phyloP scores from a whole-genome alignment of 495 filamentous ascomycete species.

The Penicillium waksmanii region DNA sequence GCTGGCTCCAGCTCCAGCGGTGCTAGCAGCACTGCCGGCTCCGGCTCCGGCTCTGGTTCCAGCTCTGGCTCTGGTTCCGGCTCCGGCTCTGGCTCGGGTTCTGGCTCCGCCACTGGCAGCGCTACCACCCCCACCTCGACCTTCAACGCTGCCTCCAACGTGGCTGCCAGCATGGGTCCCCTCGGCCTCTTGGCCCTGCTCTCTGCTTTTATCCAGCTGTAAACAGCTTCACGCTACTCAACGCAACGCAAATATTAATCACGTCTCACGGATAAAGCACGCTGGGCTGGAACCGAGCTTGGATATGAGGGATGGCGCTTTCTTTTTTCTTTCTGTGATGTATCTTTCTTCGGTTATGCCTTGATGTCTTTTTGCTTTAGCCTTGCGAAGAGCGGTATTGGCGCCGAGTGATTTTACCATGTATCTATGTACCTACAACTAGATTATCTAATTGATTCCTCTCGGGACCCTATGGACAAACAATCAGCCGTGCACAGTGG shows the following conservation, averaged over 20 bases:
- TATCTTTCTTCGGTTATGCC: constrained; percentile 5
- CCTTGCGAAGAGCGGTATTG: neutral
- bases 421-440: constrained; percentile 4
- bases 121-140: constrained; percentile 25
- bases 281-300: constrained; percentile 34
- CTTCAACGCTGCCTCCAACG: constrained; percentile 32
- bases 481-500: neutral
- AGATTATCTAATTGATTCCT: neutral
- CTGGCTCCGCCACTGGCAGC: constrained; percentile 21
- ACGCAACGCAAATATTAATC: constrained; percentile 30
- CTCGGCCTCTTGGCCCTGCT: constrained; percentile 38
- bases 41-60: constrained; percentile 19
- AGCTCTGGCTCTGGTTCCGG: constrained; percentile 20
- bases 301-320: constrained; percentile 22
- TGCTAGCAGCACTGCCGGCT: constrained; percentile 8
- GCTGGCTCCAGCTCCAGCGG: constrained; percentile 21
- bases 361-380: neutral
- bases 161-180: constrained; percentile 29
- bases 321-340: constrained; percentile 21
- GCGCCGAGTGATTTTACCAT: neutral
- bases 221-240: constrained; percentile 12
- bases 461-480: neutral
- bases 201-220: constrained; percentile 43
- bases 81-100: constrained; percentile 22
- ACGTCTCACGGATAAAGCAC: constrained; percentile 26